Conservation (phyloP, 768 basidiomycete genomes). For the Leccinum rimulosum region DNA sequence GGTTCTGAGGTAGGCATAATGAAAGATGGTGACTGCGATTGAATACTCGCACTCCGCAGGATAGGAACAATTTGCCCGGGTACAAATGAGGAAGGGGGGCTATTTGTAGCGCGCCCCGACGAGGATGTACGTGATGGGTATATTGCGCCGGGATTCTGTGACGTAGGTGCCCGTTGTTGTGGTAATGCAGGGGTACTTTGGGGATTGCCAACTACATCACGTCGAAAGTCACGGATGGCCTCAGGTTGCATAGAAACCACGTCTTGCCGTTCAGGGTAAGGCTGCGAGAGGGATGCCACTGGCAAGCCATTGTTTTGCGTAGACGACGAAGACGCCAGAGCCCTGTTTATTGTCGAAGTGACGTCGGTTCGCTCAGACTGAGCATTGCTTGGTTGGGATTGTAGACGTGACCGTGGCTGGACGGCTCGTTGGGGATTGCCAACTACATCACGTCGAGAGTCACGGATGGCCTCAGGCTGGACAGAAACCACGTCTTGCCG, state of each 20-base stretch:
- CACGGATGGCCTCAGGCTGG: neutral
- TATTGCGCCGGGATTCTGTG: constrained; percentile 17
- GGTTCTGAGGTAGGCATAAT: constrained; percentile 20
- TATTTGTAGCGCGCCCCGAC: constrained; percentile 9
- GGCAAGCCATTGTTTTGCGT: constrained; percentile 3
- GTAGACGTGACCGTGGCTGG: constrained; percentile 15
- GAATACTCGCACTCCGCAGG: constrained; percentile 37
- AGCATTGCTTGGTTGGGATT: constrained; percentile 1
- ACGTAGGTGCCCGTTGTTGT: constrained; percentile 17
- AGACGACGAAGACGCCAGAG: neutral
- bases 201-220: constrained; percentile 4
- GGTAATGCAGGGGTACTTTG: constrained; percentile 3
- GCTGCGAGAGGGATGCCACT: constrained; percentile 3
- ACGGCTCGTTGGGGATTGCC: constrained; percentile 10
- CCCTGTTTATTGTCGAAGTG: neutral
- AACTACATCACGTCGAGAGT: no score
- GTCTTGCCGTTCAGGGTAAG: constrained; percentile 5
- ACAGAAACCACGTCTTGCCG: constrained; percentile 1
- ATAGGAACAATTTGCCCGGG: constrained; percentile 40
- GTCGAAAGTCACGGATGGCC: constrained; percentile 3
- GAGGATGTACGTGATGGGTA: constrained; percentile 29
- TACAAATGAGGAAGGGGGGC: constrained; percentile 34
- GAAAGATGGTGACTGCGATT: constrained; percentile 24
- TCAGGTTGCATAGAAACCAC: neutral
- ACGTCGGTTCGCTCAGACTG: neutral